phyloP scores from a whole-genome alignment of 768 basidiomycete genomes.

The Chalciporus sphaerocephalus region DNA sequence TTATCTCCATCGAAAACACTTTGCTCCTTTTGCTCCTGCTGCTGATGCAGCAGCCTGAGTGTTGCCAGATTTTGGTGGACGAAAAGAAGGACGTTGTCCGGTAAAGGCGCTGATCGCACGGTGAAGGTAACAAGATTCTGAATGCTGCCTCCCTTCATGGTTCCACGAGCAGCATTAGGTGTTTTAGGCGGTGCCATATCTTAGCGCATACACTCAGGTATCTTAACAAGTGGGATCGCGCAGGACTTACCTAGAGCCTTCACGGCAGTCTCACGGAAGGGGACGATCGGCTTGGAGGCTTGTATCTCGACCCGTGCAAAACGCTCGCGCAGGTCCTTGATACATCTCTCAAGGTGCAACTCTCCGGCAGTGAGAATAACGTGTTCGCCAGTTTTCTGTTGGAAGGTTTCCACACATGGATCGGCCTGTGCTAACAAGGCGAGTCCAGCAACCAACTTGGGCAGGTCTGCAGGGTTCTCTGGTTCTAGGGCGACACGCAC shows the following conservation, averaged over 20 bases:
- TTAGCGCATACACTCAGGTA: constrained; percentile 26
- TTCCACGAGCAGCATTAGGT: constrained; percentile 66
- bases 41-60: constrained; percentile 58
- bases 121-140: constrained; percentile 76
- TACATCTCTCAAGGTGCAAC: constrained; percentile 92
- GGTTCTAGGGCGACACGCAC: constrained; percentile 95
- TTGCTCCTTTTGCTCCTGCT: constrained; percentile 39
- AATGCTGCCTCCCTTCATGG: constrained; percentile 63
- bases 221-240: not conserved
- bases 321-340: constrained; percentile 93
- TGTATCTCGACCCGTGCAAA: constrained; percentile 93
- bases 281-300: constrained; percentile 92
- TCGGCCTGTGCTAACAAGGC: constrained; percentile 90
- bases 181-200: constrained; percentile 89
- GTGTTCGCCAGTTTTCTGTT: constrained; percentile 95
- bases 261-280: constrained; percentile 93
- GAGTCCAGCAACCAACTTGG: constrained; percentile 80
- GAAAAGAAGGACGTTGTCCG: constrained; percentile 66
- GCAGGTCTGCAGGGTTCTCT: constrained; percentile 76
- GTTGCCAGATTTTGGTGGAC: constrained; percentile 66
- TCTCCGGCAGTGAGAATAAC: constrained; percentile 96
- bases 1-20: constrained; percentile 13
- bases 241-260: constrained; percentile 57
- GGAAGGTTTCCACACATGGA: constrained; percentile 95
- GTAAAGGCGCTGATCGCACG: constrained; percentile 79